A percentile compares a stretch with the other conserved stretches of the same genome.
phyloP scores from a whole-genome alignment of 1,284 basidiomycete species.

The Malassezia dermatis region DNA sequence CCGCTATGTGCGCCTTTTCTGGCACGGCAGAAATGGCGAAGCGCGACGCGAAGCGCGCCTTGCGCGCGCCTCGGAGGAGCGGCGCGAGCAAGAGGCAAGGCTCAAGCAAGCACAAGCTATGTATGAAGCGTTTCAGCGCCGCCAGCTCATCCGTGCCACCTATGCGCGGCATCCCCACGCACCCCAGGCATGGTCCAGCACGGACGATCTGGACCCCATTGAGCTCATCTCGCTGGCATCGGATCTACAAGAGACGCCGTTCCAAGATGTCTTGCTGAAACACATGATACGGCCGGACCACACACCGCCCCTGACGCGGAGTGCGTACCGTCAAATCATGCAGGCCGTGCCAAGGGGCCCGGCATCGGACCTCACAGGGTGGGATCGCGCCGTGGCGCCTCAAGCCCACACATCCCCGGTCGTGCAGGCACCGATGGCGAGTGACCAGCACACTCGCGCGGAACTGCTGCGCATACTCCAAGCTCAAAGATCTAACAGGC shows the following conservation, averaged over 20 bases:
- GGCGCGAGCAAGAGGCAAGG: not conserved
- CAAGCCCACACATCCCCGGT: not conserved
- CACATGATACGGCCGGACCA: slow-evolving; percentile 18
- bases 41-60: slow-evolving; percentile 17
- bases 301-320: slow-evolving; percentile 24
- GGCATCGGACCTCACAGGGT: not conserved
- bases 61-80: not conserved
- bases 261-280: slow-evolving; percentile 25
- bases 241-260: slow-evolving; percentile 2
- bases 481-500: not conserved
- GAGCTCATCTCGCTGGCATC: slow-evolving; percentile 9
- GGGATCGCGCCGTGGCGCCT: no score
- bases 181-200: not conserved
- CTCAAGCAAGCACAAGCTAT: not conserved
- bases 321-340: slow-evolving; percentile 18
- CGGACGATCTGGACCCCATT: slow-evolving; percentile 6
- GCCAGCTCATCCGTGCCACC: not conserved
- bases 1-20: slow-evolving; percentile 30
- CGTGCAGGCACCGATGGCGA: not conserved
- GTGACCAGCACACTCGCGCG: slow-evolving; percentile 1
- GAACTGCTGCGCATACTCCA: slow-evolving; percentile 4
- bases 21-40: slow-evolving; percentile 44
- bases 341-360: not conserved
- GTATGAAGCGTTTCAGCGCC: not conserved
- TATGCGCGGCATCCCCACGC: not conserved